Evolutionary conservation across 1,139 yeast species (phyloP), one percentile per base, ranked within the genome.

Genomic region (Yamadazyma sp.): DNA sequence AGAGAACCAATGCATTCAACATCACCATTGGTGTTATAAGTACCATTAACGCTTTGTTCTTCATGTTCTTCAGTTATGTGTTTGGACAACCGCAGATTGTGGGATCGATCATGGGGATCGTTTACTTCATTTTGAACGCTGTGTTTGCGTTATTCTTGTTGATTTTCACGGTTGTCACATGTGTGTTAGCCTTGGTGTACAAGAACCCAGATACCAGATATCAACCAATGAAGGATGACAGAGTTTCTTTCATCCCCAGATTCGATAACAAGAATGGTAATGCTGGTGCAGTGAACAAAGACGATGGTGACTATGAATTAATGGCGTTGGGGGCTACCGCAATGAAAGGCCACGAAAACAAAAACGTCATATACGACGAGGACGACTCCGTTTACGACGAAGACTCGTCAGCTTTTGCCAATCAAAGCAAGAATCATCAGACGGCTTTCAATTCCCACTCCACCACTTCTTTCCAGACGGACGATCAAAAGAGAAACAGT

Each of bases 211-310:
- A 92, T 64, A 82, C 94, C 12, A 77, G 96, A 53, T 92, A 92
- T 68, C 94, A 89, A 70, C 97, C 97, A 51, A 87, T 92, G 88
- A 85, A 86, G 54, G 98, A 92, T 61, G 98, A 92, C 58, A 81
- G 98, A 62, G 94, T 87, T 41, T 87, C 96, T 17, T 92, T 92
- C 63, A 77, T 81, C 52, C 82, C 81, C 24, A 73, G 81, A 48
- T 66, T 70, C 49, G 84, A 82, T 48, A 70, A 74, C 50, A 69
- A 71, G 24, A 66, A 62, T 24, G 54, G 43, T 3, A 64, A 58
- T 47, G 53, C 63, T 40, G 64, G 62, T 33, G 36, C 44, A 8
- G 34, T 18, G 18, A 46, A 43, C 15, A 73, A 74, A 25, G 64
- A 62, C 17, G 75, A 70, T 39, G 81, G 76, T 37, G 88, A 83